Evolutionary conservation across 345 rosid species (phyloP).

Genomic region (Raphanus raphanistrum): DNA sequence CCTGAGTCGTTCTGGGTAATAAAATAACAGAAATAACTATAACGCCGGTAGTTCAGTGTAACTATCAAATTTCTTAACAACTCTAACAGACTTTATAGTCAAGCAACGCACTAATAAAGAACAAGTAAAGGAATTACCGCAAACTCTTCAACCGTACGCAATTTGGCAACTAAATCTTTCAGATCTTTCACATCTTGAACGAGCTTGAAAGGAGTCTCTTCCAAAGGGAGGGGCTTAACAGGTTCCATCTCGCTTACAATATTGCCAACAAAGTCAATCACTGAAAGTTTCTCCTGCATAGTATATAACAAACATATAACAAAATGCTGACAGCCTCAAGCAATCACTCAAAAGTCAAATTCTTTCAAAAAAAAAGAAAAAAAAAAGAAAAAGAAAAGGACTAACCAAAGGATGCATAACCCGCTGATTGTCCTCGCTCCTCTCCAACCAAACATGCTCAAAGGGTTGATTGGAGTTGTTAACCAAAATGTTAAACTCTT

Average conservation of each 20-base stretch:
- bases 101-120: conserved; percentile 5
- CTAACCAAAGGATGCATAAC: conserved; percentile 84
- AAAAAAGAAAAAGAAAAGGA: too few relatives aligned
- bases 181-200: conserved; percentile 86
- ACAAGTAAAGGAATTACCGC: conserved; percentile 55
- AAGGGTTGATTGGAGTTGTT: conserved; percentile 78
- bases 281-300: conserved; percentile 71
- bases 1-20: too few relatives aligned
- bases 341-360: neutral
- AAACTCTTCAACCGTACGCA: conserved; percentile 71
- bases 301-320: neutral
- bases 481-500: conserved; percentile 64
- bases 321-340: neutral
- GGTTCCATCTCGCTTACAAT: conserved; percentile 50
- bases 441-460: conserved; percentile 89
- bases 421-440: conserved; percentile 62
- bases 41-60: conserved; percentile 1
- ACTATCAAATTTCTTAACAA: conserved; percentile 6
- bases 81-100: conserved; percentile 11
- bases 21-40: too few relatives aligned
- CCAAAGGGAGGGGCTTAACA: conserved; percentile 51
- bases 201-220: conserved; percentile 72
- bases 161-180: conserved; percentile 73
- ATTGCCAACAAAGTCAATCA: conserved; percentile 64
- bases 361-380: too few relatives aligned